A percentile compares a stretch with the other conserved stretches of the same genome.
These are phyloP conservation scores for Candida boidinii DNA, from an alignment of 805 yeast species.

Conservation along the genomic window DNA sequence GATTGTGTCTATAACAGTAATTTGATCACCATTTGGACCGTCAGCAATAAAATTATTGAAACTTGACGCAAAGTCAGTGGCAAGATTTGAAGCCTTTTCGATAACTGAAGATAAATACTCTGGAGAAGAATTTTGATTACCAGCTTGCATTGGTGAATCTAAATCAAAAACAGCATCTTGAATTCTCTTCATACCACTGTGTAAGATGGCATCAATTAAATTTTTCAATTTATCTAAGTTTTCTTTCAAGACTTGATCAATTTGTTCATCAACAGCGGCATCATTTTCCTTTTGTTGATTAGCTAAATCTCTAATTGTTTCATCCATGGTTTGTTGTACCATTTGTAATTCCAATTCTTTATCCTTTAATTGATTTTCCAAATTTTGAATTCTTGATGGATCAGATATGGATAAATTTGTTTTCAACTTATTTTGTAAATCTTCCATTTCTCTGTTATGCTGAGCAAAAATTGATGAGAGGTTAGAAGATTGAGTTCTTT, in stretches of 20 bases:
- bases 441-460: slow-evolving; percentile 56
- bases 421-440: slow-evolving; percentile 31
- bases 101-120: slow-evolving; percentile 56
- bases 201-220: slow-evolving; percentile 63
- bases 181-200: slow-evolving; percentile 59
- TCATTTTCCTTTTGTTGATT: slow-evolving; percentile 38
- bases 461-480: slow-evolving; percentile 49
- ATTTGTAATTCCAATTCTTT: slow-evolving; percentile 76
- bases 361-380: slow-evolving; percentile 43
- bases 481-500: slow-evolving; percentile 56
- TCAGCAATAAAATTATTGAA: slow-evolving; percentile 73
- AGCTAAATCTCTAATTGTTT: slow-evolving; percentile 54
- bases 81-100: slow-evolving; percentile 61
- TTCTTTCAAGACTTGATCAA: slow-evolving; percentile 40
- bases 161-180: slow-evolving; percentile 66
- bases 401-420: slow-evolving; percentile 16
- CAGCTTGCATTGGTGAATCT: slow-evolving; percentile 75
- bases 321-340: slow-evolving; percentile 71
- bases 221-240: slow-evolving; percentile 40
- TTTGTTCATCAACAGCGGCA: slow-evolving; percentile 47
- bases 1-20: slow-evolving; percentile 51
- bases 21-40: slow-evolving; percentile 54
- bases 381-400: slow-evolving; percentile 16
- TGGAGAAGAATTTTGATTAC: slow-evolving; percentile 69
- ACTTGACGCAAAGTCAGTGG: slow-evolving; percentile 72